Evolutionary conservation across 1,139 yeast genomes (phyloP).

Genomic region (Nakaseomyces kungkrabaensis): DNA sequence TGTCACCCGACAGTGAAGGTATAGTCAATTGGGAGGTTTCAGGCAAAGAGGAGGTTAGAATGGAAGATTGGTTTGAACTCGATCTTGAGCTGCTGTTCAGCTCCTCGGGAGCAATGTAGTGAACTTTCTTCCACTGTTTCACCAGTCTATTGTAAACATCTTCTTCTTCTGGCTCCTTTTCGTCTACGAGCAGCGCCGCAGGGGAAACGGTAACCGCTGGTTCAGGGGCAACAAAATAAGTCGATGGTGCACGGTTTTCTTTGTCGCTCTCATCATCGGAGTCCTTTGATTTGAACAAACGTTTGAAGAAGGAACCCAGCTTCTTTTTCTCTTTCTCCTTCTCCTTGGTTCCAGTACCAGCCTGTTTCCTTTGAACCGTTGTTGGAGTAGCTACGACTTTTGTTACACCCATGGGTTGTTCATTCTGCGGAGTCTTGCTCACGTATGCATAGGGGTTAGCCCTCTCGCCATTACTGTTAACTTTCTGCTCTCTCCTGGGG

Average conservation of each 20-base stretch:
- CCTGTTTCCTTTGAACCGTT: background rate
- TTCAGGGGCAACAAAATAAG: background rate
- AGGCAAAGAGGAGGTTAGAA: slow-evolving; percentile 3
- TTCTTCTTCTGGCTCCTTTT: slow-evolving; percentile 10
- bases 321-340: slow-evolving; percentile 2
- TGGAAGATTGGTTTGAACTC: slow-evolving; percentile 2
- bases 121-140: slow-evolving; percentile 19
- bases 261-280: background rate
- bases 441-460: background rate
- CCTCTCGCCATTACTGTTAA: background rate
- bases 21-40: background rate
- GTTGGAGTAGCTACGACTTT: background rate
- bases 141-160: slow-evolving; percentile 6
- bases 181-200: slow-evolving; percentile 4
- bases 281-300: slow-evolving; percentile 1
- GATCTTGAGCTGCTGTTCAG: slow-evolving; percentile 3
- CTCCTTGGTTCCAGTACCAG: background rate
- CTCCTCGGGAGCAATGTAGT: slow-evolving; percentile 8
- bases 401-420: background rate
- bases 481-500: slow-evolving; percentile 14
- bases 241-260: background rate
- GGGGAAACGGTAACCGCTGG: background rate
- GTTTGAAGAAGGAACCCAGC: slow-evolving; percentile 10
- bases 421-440: background rate
- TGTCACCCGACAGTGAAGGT: background rate